Conservation (phyloP, 176 grass and related monocot genomes). For the Cymbopogon citratus region DNA sequence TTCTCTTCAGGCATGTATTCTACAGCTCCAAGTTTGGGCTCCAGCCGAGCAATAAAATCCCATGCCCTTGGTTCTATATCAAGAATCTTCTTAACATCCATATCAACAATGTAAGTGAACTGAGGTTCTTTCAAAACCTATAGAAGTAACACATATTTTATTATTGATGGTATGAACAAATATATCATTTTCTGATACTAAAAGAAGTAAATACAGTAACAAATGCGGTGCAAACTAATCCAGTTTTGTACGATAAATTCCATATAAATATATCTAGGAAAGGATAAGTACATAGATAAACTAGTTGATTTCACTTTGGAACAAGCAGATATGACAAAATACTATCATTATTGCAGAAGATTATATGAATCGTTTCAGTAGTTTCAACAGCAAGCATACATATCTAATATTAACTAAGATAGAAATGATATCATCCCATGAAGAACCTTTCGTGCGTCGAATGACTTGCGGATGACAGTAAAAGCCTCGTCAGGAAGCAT, state of each 20-base stretch:
- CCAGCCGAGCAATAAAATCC: constrained; percentile 91
- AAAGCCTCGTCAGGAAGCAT: constrained; percentile 93
- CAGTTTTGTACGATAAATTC: background rate
- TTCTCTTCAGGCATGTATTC: constrained; percentile 69
- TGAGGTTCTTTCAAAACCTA: constrained; percentile 84
- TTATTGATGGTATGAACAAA: background rate
- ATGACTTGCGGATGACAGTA: constrained; percentile 80
- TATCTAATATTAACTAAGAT: constrained; percentile 17
- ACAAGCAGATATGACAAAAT: constrained; percentile 1
- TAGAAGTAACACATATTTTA: constrained; percentile 9
- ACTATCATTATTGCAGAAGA: background rate
- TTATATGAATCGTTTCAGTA: background rate
- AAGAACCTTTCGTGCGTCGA: constrained; percentile 93
- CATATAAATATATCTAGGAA: background rate
- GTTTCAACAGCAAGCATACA: constrained; percentile 13
- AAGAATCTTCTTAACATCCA: constrained; percentile 90
- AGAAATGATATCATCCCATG: constrained; percentile 7
- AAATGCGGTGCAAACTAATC: background rate
- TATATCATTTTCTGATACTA: background rate
- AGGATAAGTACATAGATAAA: background rate
- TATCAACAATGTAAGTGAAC: constrained; percentile 90
- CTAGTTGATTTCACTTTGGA: background rate
- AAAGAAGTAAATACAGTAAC: background rate
- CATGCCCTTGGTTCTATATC: constrained; percentile 77
- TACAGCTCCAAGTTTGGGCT: constrained; percentile 65